phyloP scores from a whole-genome alignment of 345 rosid genomes.

The Bruguiera gymnorhiza region DNA sequence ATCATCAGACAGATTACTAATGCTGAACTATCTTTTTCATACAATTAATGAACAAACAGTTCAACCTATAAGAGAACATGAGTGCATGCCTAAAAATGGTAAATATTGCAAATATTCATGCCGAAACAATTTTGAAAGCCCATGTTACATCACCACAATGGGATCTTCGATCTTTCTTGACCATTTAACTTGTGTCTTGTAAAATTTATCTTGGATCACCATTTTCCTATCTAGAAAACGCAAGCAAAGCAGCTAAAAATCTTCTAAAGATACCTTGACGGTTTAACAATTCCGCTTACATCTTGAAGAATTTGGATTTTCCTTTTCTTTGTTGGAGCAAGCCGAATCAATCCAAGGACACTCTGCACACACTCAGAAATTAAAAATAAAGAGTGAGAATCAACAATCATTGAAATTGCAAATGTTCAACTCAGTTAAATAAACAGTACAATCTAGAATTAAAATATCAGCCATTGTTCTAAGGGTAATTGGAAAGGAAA shows the following conservation, averaged over 20 bases:
- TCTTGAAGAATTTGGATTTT: slow-evolving; percentile 65
- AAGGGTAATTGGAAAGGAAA: no score
- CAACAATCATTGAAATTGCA: neutral
- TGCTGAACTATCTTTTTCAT: no score
- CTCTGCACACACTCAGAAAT: slow-evolving; percentile 27
- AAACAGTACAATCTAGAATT: neutral
- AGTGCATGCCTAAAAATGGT: neutral
- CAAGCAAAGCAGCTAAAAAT: neutral
- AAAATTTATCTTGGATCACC: no score
- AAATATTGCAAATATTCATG: no score
- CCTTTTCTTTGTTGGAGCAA: slow-evolving; percentile 68
- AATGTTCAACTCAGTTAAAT: neutral
- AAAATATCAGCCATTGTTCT: no score
- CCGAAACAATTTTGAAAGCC: no score
- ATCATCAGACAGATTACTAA: neutral
- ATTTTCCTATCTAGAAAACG: no score
- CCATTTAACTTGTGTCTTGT: no score
- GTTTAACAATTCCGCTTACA: slow-evolving; percentile 68
- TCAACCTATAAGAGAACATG: no score
- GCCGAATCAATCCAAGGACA: slow-evolving; percentile 48
- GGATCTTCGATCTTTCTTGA: no score
- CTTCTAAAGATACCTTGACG: slow-evolving; percentile 58
- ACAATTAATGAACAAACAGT: no score
- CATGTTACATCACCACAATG: no score
- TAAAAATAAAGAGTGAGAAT: neutral